These are phyloP conservation scores for Austroboletus eburneus DNA, from an alignment of 768 basidiomycete genomes.

Conservation along the genomic window DNA sequence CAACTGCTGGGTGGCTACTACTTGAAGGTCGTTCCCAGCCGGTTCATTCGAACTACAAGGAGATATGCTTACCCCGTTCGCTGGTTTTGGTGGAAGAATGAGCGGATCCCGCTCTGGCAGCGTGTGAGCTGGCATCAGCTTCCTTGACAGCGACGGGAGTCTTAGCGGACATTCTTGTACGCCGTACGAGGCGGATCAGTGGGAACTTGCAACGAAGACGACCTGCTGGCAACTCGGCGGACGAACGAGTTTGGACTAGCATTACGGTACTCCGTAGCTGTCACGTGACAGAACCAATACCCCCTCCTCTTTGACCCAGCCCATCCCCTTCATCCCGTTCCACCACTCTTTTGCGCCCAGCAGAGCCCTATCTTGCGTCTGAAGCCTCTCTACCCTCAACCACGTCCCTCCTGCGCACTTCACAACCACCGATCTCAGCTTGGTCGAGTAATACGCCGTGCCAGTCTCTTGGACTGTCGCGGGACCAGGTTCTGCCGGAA, in stretches of 20 bases:
- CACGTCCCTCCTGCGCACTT: constrained; percentile 52
- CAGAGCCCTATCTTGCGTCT: constrained; percentile 56
- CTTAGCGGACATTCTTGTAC: constrained; percentile 17
- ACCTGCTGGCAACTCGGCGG: not conserved
- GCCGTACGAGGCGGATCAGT: constrained; percentile 16
- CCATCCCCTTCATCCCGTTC: constrained; percentile 55
- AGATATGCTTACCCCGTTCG: constrained; percentile 29
- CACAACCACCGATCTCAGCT: constrained; percentile 41
- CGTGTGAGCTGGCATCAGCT: constrained; percentile 13
- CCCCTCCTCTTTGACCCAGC: constrained; percentile 21
- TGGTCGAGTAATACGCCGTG: constrained; percentile 40
- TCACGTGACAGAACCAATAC: constrained; percentile 14
- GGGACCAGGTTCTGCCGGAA: constrained; percentile 2
- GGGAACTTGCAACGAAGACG: constrained; percentile 4
- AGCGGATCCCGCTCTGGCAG: constrained; percentile 4
- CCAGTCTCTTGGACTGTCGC: constrained; percentile 36
- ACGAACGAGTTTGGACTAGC: not conserved
- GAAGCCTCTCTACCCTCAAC: constrained; percentile 52
- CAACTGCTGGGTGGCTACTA: constrained; percentile 49
- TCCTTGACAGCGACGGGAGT: constrained; percentile 11
- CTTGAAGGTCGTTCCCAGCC: not conserved
- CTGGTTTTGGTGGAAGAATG: constrained; percentile 18
- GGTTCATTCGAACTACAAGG: not conserved
- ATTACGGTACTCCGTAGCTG: not conserved
- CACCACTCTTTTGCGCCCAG: constrained; percentile 68